Evolutionary conservation across 306 rosid genomes (phyloP).

Genomic region (Begonia loranthoides): DNA sequence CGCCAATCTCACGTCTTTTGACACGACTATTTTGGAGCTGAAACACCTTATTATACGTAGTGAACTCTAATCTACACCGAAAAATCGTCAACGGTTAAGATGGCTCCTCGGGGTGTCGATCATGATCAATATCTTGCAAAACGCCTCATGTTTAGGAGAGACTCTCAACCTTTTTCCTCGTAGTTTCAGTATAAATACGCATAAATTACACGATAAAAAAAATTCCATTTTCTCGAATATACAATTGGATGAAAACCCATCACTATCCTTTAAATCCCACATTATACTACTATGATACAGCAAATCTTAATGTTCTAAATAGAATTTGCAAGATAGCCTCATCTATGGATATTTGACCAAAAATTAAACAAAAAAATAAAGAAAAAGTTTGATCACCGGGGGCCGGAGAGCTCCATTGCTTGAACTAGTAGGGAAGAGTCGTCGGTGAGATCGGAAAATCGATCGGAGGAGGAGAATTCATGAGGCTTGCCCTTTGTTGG

Average conservation of each 20-base stretch:
- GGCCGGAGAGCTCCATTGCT: slow-evolving; percentile 99
- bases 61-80: no score
- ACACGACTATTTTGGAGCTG: no score
- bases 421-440: slow-evolving; percentile 81
- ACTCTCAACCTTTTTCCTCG: no score
- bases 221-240: slow-evolving; percentile 9
- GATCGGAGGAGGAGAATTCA: slow-evolving; percentile 56
- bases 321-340: slow-evolving; percentile 15
- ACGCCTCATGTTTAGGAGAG: no score
- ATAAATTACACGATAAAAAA: not conserved
- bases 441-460: slow-evolving; percentile 86
- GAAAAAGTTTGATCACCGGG: slow-evolving; percentile 36
- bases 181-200: no score
- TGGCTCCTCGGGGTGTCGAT: no score
- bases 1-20: no score
- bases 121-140: no score
- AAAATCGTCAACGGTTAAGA: no score
- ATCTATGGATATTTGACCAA: slow-evolving; percentile 14
- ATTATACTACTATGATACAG: slow-evolving; percentile 31
- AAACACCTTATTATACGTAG: no score
- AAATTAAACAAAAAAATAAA: not conserved
- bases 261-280: slow-evolving; percentile 17
- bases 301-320: slow-evolving; percentile 15
- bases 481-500: slow-evolving; percentile 40
- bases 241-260: slow-evolving; percentile 36